Conservation (phyloP, 352 stramenopile genomes). For the Phytophthora colocasiae region DNA sequence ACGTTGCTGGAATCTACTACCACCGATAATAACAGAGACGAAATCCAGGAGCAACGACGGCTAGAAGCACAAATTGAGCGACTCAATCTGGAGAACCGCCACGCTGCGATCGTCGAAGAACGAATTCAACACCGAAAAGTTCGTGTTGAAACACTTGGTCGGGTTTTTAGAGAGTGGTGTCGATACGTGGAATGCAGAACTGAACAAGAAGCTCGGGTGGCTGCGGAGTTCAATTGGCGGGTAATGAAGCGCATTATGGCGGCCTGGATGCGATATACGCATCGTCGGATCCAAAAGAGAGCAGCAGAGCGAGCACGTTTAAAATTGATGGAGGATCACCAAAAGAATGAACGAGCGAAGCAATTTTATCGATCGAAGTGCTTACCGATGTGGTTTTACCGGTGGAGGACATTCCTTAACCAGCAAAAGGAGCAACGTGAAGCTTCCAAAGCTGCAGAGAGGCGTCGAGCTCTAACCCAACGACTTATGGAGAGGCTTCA, state of each 20-base stretch:
- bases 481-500: constrained; percentile 51
- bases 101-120: constrained; percentile 33
- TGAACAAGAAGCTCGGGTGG: constrained; percentile 24
- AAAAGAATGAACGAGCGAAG: constrained; percentile 35
- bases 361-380: constrained; percentile 44
- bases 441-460: constrained; percentile 30
- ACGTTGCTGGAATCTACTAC: constrained; percentile 6
- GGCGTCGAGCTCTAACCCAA: constrained; percentile 46
- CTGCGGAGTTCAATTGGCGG: constrained; percentile 34
- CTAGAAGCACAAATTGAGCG: constrained; percentile 47
- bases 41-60: constrained; percentile 29
- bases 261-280: constrained; percentile 30
- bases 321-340: constrained; percentile 25
- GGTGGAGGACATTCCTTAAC: constrained; percentile 39
- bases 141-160: constrained; percentile 20
- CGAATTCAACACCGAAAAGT: constrained; percentile 32
- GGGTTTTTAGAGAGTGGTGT: constrained; percentile 26
- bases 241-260: constrained; percentile 23
- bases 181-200: constrained; percentile 8
- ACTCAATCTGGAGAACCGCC: constrained; percentile 45
- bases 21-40: constrained; percentile 35
- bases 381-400: constrained; percentile 61
- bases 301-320: constrained; percentile 22
- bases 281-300: constrained; percentile 8
- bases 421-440: constrained; percentile 39